Percentiles rank a stretch among this genome's conserved stretches.
Evolutionary conservation across 2,329 filamentous ascomycete genomes (phyloP).

Genomic region (Pseudonectria foliicola): DNA sequence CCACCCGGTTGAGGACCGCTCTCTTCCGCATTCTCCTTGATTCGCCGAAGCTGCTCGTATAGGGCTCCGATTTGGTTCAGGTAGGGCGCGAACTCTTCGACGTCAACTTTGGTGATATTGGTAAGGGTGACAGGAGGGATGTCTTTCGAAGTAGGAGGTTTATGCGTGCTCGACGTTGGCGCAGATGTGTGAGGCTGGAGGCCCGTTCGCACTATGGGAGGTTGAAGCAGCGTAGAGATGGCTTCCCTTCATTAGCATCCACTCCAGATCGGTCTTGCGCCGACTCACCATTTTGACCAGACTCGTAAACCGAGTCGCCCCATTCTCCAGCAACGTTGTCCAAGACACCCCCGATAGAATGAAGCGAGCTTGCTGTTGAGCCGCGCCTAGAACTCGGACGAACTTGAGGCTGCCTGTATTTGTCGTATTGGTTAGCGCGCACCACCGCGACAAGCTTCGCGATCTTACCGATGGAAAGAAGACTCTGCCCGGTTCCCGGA

Average conservation of each 20-base stretch:
- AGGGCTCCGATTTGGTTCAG: constrained; percentile 76
- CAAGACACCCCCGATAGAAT: constrained; percentile 77
- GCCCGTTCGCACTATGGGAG: constrained; percentile 83
- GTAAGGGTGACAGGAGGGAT: constrained; percentile 90
- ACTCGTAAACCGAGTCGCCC: constrained; percentile 55
- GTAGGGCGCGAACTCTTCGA: constrained; percentile 76
- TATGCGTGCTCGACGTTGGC: constrained; percentile 64
- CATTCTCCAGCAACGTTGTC: constrained; percentile 58
- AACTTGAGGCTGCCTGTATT: constrained; percentile 37
- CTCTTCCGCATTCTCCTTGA: constrained; percentile 70
- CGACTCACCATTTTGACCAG: constrained; percentile 70
- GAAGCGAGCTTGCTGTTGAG: constrained; percentile 81
- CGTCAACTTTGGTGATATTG: constrained; percentile 76
- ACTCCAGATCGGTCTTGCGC: neutral
- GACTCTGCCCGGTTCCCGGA: constrained; percentile 45
- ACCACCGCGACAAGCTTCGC: neutral
- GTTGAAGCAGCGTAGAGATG: constrained; percentile 88
- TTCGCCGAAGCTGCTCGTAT: constrained; percentile 81
- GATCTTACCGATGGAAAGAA: constrained; percentile 50
- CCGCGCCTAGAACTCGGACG: constrained; percentile 57
- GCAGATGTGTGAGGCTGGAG: constrained; percentile 71
- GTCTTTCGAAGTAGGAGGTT: constrained; percentile 76
- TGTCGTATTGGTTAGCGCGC: constrained; percentile 22
- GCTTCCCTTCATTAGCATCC: constrained; percentile 40
- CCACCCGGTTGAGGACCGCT: constrained; percentile 33